Evolutionary conservation across 2,329 filamentous ascomycete genomes (phyloP).

Genomic region (Bertia moriformis): DNA sequence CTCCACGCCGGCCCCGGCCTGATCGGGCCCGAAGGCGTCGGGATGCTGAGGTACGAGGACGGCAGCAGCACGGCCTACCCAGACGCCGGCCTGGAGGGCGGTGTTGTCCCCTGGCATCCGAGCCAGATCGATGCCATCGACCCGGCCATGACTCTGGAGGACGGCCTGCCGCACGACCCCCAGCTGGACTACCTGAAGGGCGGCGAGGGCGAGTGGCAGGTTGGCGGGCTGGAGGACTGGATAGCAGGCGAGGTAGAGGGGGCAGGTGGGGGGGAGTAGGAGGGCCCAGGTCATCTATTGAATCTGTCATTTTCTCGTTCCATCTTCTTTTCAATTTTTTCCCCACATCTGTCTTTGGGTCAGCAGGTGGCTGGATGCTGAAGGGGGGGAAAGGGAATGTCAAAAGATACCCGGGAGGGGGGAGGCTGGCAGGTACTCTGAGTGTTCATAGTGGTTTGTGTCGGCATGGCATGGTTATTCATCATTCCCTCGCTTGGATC

Average conservation of each 20-base stretch:
- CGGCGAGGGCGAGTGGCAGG: neutral
- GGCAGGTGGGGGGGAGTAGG: neutral
- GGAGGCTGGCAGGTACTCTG: too few species aligned
- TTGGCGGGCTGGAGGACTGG: too few species aligned
- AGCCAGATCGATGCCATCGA: neutral
- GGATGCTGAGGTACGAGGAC: too few species aligned
- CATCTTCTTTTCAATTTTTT: neutral
- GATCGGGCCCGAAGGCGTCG: neutral
- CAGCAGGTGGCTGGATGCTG: too few species aligned
- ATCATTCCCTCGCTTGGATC: too few species aligned
- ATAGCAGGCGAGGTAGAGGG: neutral
- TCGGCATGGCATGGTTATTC: too few species aligned
- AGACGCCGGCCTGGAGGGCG: too few species aligned
- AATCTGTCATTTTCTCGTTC: neutral
- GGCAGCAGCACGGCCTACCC: too few species aligned
- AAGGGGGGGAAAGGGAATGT: neutral
- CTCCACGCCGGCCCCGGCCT: neutral
- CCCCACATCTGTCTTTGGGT: too few species aligned
- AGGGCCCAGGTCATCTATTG: neutral
- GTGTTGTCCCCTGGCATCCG: too few species aligned
- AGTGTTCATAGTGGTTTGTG: too few species aligned
- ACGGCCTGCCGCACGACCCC: neutral
- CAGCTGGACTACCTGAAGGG: neutral
- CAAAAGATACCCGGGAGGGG: neutral
- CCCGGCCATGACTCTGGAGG: neutral